Percentiles rank a stretch among this genome's conserved stretches.
Evolutionary conservation across 345 rosid genomes (phyloP).

Genomic region (Citrus maxima): DNA sequence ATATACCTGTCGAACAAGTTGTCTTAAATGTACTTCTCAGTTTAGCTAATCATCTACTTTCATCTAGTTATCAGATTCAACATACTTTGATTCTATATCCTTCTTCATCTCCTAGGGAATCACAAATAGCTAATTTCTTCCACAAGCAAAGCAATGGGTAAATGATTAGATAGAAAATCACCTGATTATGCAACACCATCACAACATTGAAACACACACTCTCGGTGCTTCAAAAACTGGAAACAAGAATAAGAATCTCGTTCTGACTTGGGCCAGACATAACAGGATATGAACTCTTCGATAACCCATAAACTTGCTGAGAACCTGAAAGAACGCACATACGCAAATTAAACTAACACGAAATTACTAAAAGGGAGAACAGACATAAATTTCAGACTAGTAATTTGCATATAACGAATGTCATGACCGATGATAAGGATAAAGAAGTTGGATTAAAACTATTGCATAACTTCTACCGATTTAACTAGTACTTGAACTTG

Average conservation of each 20-base stretch:
- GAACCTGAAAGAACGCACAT: background rate
- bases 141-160: background rate
- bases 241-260: background rate
- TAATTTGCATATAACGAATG: too few species aligned
- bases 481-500: background rate
- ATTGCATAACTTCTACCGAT: background rate
- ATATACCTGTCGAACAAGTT: background rate
- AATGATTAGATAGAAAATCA: background rate
- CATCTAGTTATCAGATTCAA: background rate
- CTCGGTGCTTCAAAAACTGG: background rate
- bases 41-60: background rate
- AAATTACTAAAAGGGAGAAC: background rate
- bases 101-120: background rate
- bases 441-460: background rate
- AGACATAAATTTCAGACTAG: background rate
- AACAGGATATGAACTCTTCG: background rate
- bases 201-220: background rate
- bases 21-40: background rate
- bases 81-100: background rate
- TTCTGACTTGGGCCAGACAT: background rate
- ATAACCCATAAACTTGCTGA: background rate
- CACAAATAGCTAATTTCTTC: background rate
- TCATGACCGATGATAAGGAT: background rate
- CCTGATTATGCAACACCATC: background rate
- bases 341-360: background rate